phyloP scores from a whole-genome alignment of 495 filamentous ascomycete species.

The Lasiosphaeriaceae sp. region DNA sequence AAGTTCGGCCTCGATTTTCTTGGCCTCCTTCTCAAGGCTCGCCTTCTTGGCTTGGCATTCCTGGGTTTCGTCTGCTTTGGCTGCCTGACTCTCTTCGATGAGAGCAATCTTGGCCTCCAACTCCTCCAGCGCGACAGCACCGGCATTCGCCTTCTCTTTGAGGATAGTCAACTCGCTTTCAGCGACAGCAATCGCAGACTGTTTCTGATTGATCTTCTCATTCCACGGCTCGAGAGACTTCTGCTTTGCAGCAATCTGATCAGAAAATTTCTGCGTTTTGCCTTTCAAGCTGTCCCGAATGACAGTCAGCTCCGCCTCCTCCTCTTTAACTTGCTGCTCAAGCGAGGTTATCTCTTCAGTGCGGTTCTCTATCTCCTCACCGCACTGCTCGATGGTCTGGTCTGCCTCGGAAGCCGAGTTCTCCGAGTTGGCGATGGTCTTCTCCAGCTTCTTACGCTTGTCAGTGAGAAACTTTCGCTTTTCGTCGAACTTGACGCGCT shows the following conservation, averaged over 20 bases:
- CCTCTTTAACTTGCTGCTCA: constrained; percentile 67
- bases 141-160: constrained; percentile 80
- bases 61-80: constrained; percentile 72
- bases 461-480: constrained; percentile 87
- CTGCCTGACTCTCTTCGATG: constrained; percentile 63
- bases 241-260: constrained; percentile 87
- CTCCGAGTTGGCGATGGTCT: constrained; percentile 65
- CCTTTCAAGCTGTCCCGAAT: constrained; percentile 86
- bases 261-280: constrained; percentile 90
- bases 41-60: constrained; percentile 68
- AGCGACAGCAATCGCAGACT: constrained; percentile 87
- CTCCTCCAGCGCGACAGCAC: constrained; percentile 77
- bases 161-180: constrained; percentile 92
- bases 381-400: constrained; percentile 70
- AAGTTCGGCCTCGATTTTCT: constrained; percentile 65
- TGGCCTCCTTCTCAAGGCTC: constrained; percentile 68
- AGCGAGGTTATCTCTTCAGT: constrained; percentile 64
- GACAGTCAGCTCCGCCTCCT: constrained; percentile 74
- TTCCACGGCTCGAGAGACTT: constrained; percentile 96
- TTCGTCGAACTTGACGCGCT: constrained; percentile 94
- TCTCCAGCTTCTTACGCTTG: constrained; percentile 94
- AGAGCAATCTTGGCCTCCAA: constrained; percentile 70
- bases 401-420: constrained; percentile 66
- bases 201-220: constrained; percentile 92
- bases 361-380: constrained; percentile 72